A percentile compares a stretch with the other conserved stretches of the same genome.
These are phyloP conservation scores for Ustilago loliicola DNA, from an alignment of 1,284 basidiomycete species.

Conservation along the genomic window DNA sequence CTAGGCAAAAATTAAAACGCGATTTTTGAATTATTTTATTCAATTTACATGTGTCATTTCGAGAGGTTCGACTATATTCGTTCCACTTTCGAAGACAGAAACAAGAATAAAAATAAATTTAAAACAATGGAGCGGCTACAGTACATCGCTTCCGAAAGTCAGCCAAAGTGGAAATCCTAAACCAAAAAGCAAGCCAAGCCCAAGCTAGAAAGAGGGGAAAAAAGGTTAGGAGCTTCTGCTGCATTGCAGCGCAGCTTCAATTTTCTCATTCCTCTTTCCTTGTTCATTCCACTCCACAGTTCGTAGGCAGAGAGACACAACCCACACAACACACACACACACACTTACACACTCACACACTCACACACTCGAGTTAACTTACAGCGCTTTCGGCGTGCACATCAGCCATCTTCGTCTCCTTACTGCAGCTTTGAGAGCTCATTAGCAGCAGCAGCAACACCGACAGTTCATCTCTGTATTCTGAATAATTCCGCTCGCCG, in stretches of 20 bases:
- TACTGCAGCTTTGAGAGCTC: not conserved
- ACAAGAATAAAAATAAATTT: not conserved
- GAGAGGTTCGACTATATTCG: too few species aligned
- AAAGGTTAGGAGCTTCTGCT: not conserved
- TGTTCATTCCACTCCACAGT: constrained; percentile 7
- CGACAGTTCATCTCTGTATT: not conserved
- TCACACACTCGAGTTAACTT: too few species aligned
- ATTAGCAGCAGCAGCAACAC: constrained; percentile 8
- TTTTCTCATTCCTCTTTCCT: not conserved
- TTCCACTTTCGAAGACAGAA: too few species aligned
- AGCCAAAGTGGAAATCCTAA: not conserved
- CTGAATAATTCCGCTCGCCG: constrained; percentile 6
- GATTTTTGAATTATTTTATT: too few species aligned
- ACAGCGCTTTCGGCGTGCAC: not conserved
- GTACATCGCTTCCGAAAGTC: not conserved
- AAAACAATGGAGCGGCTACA: not conserved
- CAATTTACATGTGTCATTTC: too few species aligned
- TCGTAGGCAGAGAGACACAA: not conserved
- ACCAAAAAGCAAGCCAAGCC: not conserved
- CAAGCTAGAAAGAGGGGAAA: not conserved
- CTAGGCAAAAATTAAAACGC: too few species aligned
- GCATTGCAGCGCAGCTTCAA: constrained; percentile 3
- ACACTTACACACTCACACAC: not conserved
- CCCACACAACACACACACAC: constrained; percentile 5
- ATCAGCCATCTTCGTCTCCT: not conserved